Conservation (phyloP, 2,329 filamentous ascomycete genomes). For the Botrytis sinoallii region DNA sequence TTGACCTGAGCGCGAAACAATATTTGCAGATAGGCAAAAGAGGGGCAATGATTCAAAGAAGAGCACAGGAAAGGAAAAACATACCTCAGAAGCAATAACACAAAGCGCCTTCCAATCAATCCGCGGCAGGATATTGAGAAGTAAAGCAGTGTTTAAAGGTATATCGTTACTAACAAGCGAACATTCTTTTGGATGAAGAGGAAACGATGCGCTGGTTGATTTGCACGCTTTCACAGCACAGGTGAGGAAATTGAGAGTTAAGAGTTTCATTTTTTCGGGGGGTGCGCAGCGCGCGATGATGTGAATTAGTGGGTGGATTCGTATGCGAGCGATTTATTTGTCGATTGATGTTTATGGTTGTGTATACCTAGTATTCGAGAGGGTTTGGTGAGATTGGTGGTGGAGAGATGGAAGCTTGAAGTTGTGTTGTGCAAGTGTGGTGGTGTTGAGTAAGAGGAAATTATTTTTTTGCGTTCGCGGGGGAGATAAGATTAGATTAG, state of each 20-base stretch:
- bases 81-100: slow-evolving; percentile 72
- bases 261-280: slow-evolving; percentile 72
- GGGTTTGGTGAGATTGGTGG: background rate
- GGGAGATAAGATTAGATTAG: slow-evolving; percentile 17
- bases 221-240: slow-evolving; percentile 97
- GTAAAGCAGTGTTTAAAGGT: slow-evolving; percentile 75
- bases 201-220: slow-evolving; percentile 73
- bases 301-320: accelerated
- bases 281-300: background rate
- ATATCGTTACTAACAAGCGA: slow-evolving; percentile 83
- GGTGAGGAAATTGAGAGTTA: slow-evolving; percentile 94
- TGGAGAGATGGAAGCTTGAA: background rate
- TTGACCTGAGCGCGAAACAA: background rate
- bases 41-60: background rate
- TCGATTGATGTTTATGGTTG: background rate
- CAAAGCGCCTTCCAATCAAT: slow-evolving; percentile 84
- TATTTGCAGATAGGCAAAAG: background rate
- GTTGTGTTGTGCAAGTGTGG: background rate
- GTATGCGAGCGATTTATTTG: background rate
- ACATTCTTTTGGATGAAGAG: slow-evolving; percentile 87
- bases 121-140: slow-evolving; percentile 80
- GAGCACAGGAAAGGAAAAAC: slow-evolving; percentile 25
- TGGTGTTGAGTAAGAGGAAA: background rate
- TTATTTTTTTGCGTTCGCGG: slow-evolving; percentile 12
- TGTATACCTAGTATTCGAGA: background rate